Percentiles rank a stretch among this genome's conserved stretches.
Conservation (phyloP, 495 filamentous ascomycete species). For the Xylaria intraflava region DNA sequence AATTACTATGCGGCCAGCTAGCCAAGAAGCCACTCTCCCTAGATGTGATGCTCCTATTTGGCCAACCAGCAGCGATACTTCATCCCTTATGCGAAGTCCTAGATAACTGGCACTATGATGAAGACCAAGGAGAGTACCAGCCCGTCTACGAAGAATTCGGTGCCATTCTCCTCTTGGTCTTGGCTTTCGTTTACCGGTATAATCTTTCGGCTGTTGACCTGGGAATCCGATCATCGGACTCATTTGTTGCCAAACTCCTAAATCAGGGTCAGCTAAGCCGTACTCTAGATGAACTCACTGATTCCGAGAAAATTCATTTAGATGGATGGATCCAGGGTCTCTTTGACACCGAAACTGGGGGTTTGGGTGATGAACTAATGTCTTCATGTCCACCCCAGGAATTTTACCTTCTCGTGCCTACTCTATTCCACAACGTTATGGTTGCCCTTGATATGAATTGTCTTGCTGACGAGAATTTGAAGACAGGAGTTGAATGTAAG, state of each 20-base stretch:
- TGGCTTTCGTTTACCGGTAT: constrained; percentile 81
- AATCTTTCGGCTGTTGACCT: constrained; percentile 63
- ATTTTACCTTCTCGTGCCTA: constrained; percentile 87
- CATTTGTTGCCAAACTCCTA: constrained; percentile 76
- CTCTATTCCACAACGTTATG: constrained; percentile 79
- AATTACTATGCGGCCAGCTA: constrained; percentile 72
- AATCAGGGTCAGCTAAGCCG: constrained; percentile 54
- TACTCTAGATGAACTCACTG: constrained; percentile 57
- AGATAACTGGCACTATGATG: constrained; percentile 87
- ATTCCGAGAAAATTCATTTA: constrained; percentile 71
- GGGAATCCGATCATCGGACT: constrained; percentile 50
- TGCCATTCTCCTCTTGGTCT: constrained; percentile 72
- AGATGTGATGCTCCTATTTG: constrained; percentile 83
- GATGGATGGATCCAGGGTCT: constrained; percentile 80
- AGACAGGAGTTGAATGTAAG: constrained; percentile 82
- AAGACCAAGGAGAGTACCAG: constrained; percentile 91
- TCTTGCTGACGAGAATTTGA: constrained; percentile 73
- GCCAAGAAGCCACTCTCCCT: constrained; percentile 69
- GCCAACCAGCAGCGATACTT: constrained; percentile 65
- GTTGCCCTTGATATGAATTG: constrained; percentile 63
- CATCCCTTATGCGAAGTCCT: constrained; percentile 79
- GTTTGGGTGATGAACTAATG: constrained; percentile 74
- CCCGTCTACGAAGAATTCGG: constrained; percentile 97
- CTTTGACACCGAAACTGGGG: constrained; percentile 75
- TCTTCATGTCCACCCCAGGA: constrained; percentile 86